Percentiles rank a stretch among this genome's conserved stretches.
phyloP scores from a whole-genome alignment of 345 rosid species.

The Camelina sativa region DNA sequence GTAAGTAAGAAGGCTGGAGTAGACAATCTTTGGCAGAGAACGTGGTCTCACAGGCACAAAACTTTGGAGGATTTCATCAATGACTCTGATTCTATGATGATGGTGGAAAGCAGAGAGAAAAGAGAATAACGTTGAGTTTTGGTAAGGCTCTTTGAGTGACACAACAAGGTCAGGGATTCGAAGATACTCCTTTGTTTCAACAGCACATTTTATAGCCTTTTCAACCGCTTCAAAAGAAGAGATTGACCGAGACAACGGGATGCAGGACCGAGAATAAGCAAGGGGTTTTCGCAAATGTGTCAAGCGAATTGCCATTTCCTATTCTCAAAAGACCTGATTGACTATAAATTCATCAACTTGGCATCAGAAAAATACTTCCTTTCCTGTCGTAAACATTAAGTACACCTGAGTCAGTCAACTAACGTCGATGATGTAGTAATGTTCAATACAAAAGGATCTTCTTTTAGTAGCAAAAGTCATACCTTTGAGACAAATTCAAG shows the following conservation, averaged over 20 bases:
- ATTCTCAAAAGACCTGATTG: constrained; percentile 3
- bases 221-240: constrained; percentile 56
- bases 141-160: constrained; percentile 47
- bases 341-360: constrained; percentile 12
- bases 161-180: constrained; percentile 65
- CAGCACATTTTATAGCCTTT: constrained; percentile 55
- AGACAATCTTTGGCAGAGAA: constrained; percentile 50
- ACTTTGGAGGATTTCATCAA: constrained; percentile 73
- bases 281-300: constrained; percentile 34
- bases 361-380: neutral
- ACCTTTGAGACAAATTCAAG: constrained; percentile 14
- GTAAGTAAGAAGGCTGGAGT: constrained; percentile 66
- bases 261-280: constrained; percentile 26
- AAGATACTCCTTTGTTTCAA: constrained; percentile 61
- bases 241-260: constrained; percentile 36
- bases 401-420: constrained; percentile 8
- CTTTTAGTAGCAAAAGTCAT: neutral
- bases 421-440: constrained; percentile 5
- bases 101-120: constrained; percentile 60
- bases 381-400: neutral
- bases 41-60: constrained; percentile 66
- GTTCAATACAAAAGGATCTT: constrained; percentile 9
- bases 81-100: constrained; percentile 49
- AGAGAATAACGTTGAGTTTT: constrained; percentile 61
- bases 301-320: constrained; percentile 42